Base-by-base conservation (phyloP, 352 stramenopile genomes). In the Globisporangium cystogenes region DNA sequence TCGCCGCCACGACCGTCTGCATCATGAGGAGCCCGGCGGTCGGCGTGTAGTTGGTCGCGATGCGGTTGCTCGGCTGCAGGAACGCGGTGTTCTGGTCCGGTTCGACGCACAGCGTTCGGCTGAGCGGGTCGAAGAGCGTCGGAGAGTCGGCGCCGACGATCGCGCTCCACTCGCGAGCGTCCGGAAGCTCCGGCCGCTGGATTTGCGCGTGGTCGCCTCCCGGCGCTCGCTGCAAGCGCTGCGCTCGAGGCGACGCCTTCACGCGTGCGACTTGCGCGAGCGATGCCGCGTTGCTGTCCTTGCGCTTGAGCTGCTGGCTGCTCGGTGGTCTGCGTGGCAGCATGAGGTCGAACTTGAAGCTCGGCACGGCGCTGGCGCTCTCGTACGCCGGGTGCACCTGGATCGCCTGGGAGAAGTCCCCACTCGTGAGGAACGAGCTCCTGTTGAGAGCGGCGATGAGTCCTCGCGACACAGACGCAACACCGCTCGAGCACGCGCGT, bases 81-180 rank as follows among this genome's bases (percentile, higher is more conserved):
- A 70, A 74, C 4, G 74, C 60, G 24, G 79, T 18, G 41, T 81
- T 85, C 21, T 81, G 62, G 50, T 87, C 77, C 29, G 74, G 75
- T 45, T 93, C 82, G 4, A 90, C 80, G 43, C 77, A 89, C 10
- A 86, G 64, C 1, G 82, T 93, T 16, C 78, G 77, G 31, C 69
- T 78, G 2, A 90, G 65, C 0, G 57, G 37, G 53, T 93, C 82
- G 45, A 90, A 87, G n/a, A 93, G 59, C 35, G 50, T 15, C 20
- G 41, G 33, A 7, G 44, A 52, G 23, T 69, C 44, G 27, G 40
- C 20, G 8, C 40, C 20, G 10, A 26, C 11, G 20, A 16, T 15
- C 8, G n/a, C 16, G n/a, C n/a, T 23, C 12, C 21, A 11, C 1
- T 21, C 39, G 2, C 39, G 40, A 16, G n/a, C 21, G 4, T 45